phyloP scores from a whole-genome alignment of 2,329 filamentous ascomycete genomes.

The Rhynchosporium agropyri region DNA sequence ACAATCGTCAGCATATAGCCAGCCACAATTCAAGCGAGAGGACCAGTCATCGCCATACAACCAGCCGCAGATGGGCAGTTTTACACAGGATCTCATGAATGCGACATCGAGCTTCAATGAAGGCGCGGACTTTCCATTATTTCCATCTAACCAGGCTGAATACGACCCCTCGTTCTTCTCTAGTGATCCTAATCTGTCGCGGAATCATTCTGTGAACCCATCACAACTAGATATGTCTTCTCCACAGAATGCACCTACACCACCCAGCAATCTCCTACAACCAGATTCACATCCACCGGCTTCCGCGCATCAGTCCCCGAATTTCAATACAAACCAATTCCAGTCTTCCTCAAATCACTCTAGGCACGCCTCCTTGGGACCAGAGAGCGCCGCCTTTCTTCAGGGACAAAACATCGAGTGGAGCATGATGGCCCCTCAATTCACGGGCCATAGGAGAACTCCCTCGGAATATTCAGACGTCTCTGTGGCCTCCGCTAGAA shows the following conservation, averaged over 20 bases:
- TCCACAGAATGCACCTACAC: slow-evolving; percentile 37
- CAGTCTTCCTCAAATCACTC: slow-evolving; percentile 41
- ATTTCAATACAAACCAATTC: slow-evolving; percentile 40
- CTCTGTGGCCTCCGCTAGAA: slow-evolving; percentile 80
- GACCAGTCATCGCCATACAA: slow-evolving; percentile 41
- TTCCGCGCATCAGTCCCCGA: slow-evolving; percentile 41
- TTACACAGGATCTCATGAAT: slow-evolving; percentile 51
- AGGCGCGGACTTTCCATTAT: slow-evolving; percentile 65
- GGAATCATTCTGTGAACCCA: slow-evolving; percentile 49
- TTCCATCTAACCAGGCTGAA: slow-evolving; percentile 57
- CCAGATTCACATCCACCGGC: slow-evolving; percentile 41
- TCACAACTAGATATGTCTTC: slow-evolving; percentile 54
- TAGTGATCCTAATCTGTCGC: slow-evolving; percentile 49
- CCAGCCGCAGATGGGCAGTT: slow-evolving; percentile 49
- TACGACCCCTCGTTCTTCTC: slow-evolving; percentile 66
- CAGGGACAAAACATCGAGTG: slow-evolving; percentile 58
- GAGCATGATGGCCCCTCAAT: slow-evolving; percentile 60
- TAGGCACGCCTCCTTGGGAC: slow-evolving; percentile 41
- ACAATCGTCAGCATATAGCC: slow-evolving; percentile 29
- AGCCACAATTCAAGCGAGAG: slow-evolving; percentile 40
- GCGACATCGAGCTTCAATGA: slow-evolving; percentile 54
- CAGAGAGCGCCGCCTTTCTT: slow-evolving; percentile 51
- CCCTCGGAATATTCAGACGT: slow-evolving; percentile 94
- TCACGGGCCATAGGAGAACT: slow-evolving; percentile 79
- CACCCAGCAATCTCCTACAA: slow-evolving; percentile 40